phyloP scores from a whole-genome alignment of 2,329 filamentous ascomycete species.

The Fusarium nodosum region DNA sequence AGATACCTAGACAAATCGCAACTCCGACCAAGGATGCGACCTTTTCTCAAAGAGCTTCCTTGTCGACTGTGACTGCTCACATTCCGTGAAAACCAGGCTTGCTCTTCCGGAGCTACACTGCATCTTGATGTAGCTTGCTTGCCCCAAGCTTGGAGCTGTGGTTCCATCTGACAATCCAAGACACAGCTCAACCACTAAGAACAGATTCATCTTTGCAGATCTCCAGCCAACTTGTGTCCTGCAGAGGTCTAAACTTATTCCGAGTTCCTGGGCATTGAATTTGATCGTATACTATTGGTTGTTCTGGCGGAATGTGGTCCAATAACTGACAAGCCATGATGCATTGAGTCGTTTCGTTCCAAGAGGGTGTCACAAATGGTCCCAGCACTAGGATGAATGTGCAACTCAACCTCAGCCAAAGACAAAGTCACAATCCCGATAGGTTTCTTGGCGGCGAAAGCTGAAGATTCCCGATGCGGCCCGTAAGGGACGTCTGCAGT shows the following conservation, averaged over 20 bases:
- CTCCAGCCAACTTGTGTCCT: background rate
- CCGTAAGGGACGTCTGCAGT: background rate
- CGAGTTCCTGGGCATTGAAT: background rate
- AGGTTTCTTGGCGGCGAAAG: background rate
- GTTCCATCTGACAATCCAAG: background rate
- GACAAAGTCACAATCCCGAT: background rate
- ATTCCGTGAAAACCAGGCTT: background rate
- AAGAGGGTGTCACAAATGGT: background rate
- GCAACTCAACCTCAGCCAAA: background rate
- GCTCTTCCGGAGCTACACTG: background rate
- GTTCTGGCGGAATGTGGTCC: background rate
- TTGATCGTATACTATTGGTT: conserved; percentile 1
- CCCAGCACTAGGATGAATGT: background rate
- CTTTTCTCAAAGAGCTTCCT: background rate
- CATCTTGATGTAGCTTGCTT: conserved; percentile 6
- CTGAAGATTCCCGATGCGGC: conserved; percentile 9
- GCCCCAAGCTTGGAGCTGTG: background rate
- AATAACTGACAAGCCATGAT: conserved; percentile 1
- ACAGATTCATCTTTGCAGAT: background rate
- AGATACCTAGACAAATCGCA: background rate
- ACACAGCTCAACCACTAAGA: background rate
- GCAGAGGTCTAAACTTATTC: conserved; percentile 4
- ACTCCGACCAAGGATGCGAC: background rate
- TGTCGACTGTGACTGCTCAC: background rate
- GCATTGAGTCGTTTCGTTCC: background rate